phyloP scores from a whole-genome alignment of 1,284 basidiomycete genomes.

The Polyporus tsugae region DNA sequence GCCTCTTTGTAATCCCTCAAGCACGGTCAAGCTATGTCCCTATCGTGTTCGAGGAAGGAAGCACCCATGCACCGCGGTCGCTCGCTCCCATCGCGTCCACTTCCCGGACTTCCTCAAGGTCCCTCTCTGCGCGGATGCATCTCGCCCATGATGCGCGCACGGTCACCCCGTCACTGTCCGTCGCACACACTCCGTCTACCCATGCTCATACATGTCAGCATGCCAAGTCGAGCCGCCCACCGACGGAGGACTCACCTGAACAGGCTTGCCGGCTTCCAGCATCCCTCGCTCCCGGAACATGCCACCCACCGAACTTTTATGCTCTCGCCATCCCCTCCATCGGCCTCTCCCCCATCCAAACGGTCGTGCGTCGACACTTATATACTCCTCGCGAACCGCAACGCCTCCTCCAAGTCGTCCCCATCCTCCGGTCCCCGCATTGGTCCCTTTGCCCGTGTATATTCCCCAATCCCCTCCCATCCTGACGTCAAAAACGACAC shows the following conservation, averaged over 20 bases:
- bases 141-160: neutral
- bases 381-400: slow-evolving; percentile 3
- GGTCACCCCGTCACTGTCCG: neutral
- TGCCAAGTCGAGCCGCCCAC: neutral
- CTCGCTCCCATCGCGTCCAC: slow-evolving; percentile 25
- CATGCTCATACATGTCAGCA: neutral
- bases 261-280: slow-evolving; percentile 4
- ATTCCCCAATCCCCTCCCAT: neutral
- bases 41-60: too few relatives aligned
- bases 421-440: neutral
- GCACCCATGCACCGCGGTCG: slow-evolving; percentile 13
- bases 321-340: slow-evolving; percentile 30
- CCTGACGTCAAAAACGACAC: slow-evolving; percentile 5
- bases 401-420: neutral
- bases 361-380: slow-evolving; percentile 20
- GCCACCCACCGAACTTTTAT: slow-evolving; percentile 34
- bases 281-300: slow-evolving; percentile 25
- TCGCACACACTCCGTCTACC: slow-evolving; percentile 2
- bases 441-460: too few relatives aligned
- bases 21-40: neutral
- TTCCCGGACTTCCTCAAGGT: slow-evolving; percentile 14
- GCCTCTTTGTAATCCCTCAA: too few relatives aligned
- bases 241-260: slow-evolving; percentile 9
- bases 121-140: slow-evolving; percentile 7
- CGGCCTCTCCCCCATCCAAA: slow-evolving; percentile 29